Evolutionary conservation across 768 basidiomycete genomes (phyloP), one percentile per base, ranked within the genome.

Genomic region (Naganishia onofrii): DNA sequence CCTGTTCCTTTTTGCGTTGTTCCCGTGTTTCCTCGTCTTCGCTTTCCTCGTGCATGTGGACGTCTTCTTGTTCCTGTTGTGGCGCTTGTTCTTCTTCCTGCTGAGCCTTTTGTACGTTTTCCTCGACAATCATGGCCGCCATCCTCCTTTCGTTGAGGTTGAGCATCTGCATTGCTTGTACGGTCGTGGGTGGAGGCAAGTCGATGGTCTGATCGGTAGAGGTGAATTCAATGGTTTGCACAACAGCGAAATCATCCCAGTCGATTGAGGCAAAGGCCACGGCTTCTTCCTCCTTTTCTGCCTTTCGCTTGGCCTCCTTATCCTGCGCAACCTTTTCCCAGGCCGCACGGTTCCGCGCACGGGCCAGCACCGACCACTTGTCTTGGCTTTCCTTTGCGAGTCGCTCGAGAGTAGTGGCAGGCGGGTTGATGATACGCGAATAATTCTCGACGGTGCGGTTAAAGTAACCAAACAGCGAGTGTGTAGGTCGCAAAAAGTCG

Each of bases 61-160:
- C 8, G 74, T 85, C 85, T 55, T 82, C 83, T n/a, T n/a, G n/a
- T n/a, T 87, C 88, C 34, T 58, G 67, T 31, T 34, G 66, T 5
- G 48, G 34, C 46, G 55, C 28, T 26, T 17, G 26, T 10, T 68
- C 26, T 34, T 55, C 48, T 70, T 74, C 42, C 68, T 34, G 42
- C 68, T 68, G 70, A 68, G 51, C 64, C 88, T 15, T 84, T 9
- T 79, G 83, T 85, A 15, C 90, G 0, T 91, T 91, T 31, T 90
- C 92, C 82, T 97, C 95, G 90, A 93, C 95, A 77, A 98, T 89
- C 91, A 95, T 93, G 2, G 92, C 90, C 1, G 93, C 92, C 94
- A 96, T 96, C 74, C 93, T 87, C 84, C 96, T 97, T 84, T 99
- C 93, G 2, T 93, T 91, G 32, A 98, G 83, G 2, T 93, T 93